Base-by-base conservation (phyloP, 2,329 filamentous ascomycete genomes). In the Diaporthe vaccinii region DNA sequence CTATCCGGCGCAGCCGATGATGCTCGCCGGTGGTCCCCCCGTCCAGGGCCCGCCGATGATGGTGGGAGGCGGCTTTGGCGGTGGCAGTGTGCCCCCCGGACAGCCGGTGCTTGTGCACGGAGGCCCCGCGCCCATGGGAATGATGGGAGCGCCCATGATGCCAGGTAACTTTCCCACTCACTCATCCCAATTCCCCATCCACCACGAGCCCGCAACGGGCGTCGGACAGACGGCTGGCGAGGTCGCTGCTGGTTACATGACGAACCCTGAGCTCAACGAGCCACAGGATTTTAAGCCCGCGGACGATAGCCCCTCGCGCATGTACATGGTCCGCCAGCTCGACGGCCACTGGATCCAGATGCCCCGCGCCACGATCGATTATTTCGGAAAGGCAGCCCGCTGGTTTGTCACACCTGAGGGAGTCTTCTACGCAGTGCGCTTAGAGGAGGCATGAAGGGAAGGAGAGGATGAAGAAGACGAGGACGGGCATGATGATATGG, bases 261-360 rank as follows among this genome's bases (percentile, higher is more conserved):
- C 88, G 78, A 86, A 88, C 77, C 87, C 88, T 81, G 85, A 85
- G 78, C 83, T 89, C 78, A 86, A 88, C 78, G 87, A 90, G 81
- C 87, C 89, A 22, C 90, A 92, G 84, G 90, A 92, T 78, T 91
- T 92, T 80, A 90, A 91, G 82, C 91, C 91, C 2, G 86, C 87
- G 28, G 91, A 92, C 79, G 87, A 91, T 77, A 88, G 92, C 82
- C 87, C 89, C 53, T 86, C 86, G 59, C 89, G 90, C 77, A 89
- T 90, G 84, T 93, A 92, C 84, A 90, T 87, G 84, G 87, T 89
- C 79, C 88, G 90, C 74, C 90, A 93, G 83, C 83, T 89, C 78
- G 90, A 93, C 82, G 88, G 89, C 68, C 87, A 88, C 75, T 92
- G 88, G 88, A 89, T 87, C 49, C 86, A 91, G 82, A 88, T 89